A percentile compares a stretch with the other conserved stretches of the same genome.
Evolutionary conservation across 805 yeast species (phyloP).

Genomic region (Lipomyces mesembrius): DNA sequence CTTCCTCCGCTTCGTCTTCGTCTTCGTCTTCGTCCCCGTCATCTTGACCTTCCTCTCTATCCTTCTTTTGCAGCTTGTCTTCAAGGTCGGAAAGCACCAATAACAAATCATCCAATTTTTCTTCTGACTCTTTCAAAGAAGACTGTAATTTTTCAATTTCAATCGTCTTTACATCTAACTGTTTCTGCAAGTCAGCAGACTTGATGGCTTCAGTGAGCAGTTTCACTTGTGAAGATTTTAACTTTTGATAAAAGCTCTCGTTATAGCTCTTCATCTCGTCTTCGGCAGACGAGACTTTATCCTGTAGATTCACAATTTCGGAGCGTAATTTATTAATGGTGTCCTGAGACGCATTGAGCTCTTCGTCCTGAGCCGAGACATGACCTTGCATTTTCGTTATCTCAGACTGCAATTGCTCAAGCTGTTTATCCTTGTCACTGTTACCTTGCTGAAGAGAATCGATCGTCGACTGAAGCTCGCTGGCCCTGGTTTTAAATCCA

Average conservation of each 20-base stretch:
- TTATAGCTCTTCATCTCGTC: neutral
- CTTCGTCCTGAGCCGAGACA: slow-evolving; percentile 8
- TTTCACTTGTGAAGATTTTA: slow-evolving; percentile 5
- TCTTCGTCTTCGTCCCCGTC: slow-evolving; percentile 24
- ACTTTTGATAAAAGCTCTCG: neutral
- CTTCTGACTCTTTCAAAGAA: slow-evolving; percentile 24
- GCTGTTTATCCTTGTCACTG: slow-evolving; percentile 41
- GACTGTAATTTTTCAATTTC: slow-evolving; percentile 26
- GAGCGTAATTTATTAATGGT: slow-evolving; percentile 11
- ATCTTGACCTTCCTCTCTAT: slow-evolving; percentile 26
- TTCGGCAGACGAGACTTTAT: neutral
- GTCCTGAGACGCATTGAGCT: slow-evolving; percentile 12
- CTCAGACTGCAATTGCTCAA: slow-evolving; percentile 13
- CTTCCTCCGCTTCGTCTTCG: slow-evolving; percentile 20
- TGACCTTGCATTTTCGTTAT: slow-evolving; percentile 6
- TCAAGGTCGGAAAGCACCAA: slow-evolving; percentile 77
- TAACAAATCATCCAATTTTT: slow-evolving; percentile 74
- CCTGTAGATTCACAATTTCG: neutral
- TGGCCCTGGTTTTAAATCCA: slow-evolving; percentile 38
- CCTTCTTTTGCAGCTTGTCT: slow-evolving; percentile 57
- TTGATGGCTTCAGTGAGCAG: neutral
- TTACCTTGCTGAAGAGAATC: slow-evolving; percentile 39
- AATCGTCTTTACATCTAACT: slow-evolving; percentile 47
- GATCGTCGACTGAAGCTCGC: slow-evolving; percentile 46
- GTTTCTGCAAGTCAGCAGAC: slow-evolving; percentile 48